phyloP scores from a whole-genome alignment of 2,329 filamentous ascomycete genomes.

The Rutstroemia sp. region DNA sequence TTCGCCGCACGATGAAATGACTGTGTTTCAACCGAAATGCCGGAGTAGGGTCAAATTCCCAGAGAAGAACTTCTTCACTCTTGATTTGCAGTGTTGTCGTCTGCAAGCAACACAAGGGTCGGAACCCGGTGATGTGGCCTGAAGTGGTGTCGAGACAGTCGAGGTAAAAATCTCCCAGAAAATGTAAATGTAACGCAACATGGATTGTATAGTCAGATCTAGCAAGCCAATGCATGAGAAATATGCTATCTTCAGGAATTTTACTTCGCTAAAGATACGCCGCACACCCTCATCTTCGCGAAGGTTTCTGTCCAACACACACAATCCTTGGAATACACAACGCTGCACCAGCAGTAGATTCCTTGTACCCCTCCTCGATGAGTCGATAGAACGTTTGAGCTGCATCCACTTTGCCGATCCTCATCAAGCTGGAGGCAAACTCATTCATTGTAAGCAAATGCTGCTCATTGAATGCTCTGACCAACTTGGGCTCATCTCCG shows the following conservation, averaged over 20 bases:
- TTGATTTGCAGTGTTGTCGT: no score
- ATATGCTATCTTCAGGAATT: no score
- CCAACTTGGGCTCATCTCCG: neutral
- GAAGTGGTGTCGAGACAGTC: no score
- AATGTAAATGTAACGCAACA: neutral
- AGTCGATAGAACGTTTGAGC: neutral
- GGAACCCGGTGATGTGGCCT: no score
- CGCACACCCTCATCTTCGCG: neutral
- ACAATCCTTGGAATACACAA: conserved; percentile 1
- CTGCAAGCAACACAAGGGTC: no score
- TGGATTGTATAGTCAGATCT: neutral
- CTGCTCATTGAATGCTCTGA: neutral
- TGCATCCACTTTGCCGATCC: neutral
- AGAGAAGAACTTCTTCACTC: no score
- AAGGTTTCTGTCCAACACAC: neutral
- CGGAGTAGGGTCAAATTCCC: no score
- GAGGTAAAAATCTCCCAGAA: no score
- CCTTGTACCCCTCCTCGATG: neutral
- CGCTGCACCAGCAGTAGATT: neutral
- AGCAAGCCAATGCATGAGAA: no score
- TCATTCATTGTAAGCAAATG: neutral
- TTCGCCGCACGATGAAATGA: no score
- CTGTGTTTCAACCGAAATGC: no score
- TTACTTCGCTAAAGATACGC: no score
- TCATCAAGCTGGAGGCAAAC: neutral